Base-by-base conservation (phyloP, 1,139 yeast species). In the Taiozyma sp. region DNA sequence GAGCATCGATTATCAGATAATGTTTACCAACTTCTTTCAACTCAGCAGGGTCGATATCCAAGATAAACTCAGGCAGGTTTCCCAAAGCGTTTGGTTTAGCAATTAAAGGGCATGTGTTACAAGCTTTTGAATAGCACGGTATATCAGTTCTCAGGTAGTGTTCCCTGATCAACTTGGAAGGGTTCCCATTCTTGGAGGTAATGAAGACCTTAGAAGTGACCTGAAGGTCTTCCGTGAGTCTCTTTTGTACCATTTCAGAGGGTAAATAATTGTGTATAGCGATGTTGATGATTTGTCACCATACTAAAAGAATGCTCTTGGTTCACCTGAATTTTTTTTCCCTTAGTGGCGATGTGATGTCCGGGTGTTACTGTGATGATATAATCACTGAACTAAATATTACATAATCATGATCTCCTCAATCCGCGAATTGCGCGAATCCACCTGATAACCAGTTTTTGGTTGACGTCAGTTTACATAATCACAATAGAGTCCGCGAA, bases 141-240 rank as follows among this genome's bases (percentile, higher is more conserved):
- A 95, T 91, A 68, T 95, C 99, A 50, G 81, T 82, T 66, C 99
- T 79, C 51, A 95, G 74, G 66, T 95, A 95, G 67, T 92, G 98
- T 67, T 95, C 99, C 60, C 98, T 80, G 24, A 91, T 97, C 41
- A 95, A 79, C 67, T 93, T 93, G 44, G 92, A 79, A 7, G 97
- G 97, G 49, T 87, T 85, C 13, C 98, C 98, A 58, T 87, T 83
- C 62, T 93, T 79, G 4, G 97, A 88, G 59, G 97, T 76, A 49
- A 93, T 96, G 71, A 88, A 93, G 22, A 93, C 97, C 68, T 92
- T 93, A 57, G 91, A 93, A 0, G 96, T 84, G 30, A 86, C 95
- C 8, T 85, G 74, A 27, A 87, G 73, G 1, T 92, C 92, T n/a
- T 70, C 63, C 4, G 58, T 47, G 10, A 62, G 58, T 30, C 64